A percentile compares a stretch with the other conserved stretches of the same genome.
Conservation (phyloP, 2,329 filamentous ascomycete species). For the Lasiodiplodia citricola region DNA sequence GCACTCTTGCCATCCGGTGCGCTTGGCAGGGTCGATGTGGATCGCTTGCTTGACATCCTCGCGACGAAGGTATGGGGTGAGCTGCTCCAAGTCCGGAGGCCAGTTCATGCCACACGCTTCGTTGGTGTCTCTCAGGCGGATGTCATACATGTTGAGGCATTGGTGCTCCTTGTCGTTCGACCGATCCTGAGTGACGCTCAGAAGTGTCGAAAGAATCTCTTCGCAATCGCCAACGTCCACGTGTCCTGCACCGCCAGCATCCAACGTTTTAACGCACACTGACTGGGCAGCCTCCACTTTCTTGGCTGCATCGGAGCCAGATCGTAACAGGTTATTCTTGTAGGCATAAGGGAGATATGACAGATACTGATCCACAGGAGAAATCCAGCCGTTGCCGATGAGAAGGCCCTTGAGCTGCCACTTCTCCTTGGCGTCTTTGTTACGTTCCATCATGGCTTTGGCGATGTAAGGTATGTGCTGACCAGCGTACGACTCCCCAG, state of each 20-base stretch:
- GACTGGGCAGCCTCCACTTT: constrained; percentile 72
- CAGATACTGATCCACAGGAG: constrained; percentile 86
- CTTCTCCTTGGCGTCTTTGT: constrained; percentile 62
- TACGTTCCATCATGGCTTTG: constrained; percentile 86
- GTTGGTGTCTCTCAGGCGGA: constrained; percentile 75
- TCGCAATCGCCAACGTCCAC: constrained; percentile 79
- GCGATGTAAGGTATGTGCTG: constrained; percentile 98
- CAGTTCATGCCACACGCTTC: constrained; percentile 96
- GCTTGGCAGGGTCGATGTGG: constrained; percentile 81
- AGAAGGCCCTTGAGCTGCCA: constrained; percentile 87
- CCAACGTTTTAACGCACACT: constrained; percentile 68
- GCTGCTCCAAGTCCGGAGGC: constrained; percentile 80
- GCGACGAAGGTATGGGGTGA: constrained; percentile 85
- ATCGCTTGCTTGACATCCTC: constrained; percentile 79
- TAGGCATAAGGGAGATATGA: constrained; percentile 84
- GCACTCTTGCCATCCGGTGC: constrained; percentile 91
- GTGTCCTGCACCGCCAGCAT: constrained; percentile 62
- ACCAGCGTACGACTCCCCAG: constrained; percentile 95
- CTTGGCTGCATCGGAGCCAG: constrained; percentile 67
- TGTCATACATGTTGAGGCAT: constrained; percentile 97
- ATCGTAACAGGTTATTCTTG: constrained; percentile 72
- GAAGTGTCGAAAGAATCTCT: constrained; percentile 72
- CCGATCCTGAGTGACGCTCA: constrained; percentile 66
- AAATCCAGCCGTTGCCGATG: constrained; percentile 98
- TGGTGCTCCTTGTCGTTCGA: constrained; percentile 58